These are phyloP conservation scores for Papiliotrema fonsecae DNA, from an alignment of 1,284 basidiomycete species.

Conservation along the genomic window DNA sequence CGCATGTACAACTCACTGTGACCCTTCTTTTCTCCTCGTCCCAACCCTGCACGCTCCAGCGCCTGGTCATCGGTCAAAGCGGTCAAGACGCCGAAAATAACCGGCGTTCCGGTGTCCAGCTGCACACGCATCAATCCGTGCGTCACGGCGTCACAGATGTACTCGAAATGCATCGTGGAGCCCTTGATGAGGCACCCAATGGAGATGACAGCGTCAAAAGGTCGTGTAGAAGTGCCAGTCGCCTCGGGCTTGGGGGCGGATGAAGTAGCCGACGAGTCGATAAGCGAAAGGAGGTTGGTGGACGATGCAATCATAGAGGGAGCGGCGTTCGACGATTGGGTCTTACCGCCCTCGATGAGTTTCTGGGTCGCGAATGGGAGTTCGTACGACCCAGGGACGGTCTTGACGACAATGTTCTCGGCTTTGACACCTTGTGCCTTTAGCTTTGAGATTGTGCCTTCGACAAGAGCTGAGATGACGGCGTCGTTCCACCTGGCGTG, in stretches of 20 bases:
- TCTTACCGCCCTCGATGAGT: conserved; percentile 46
- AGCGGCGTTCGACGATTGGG: conserved; percentile 39
- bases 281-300: conserved; percentile 60
- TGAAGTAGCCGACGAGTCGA: conserved; percentile 53
- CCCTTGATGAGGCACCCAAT: conserved; percentile 98
- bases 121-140: conserved; percentile 92
- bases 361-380: conserved; percentile 80
- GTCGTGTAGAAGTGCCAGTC: conserved; percentile 56
- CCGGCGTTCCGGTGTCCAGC: conserved; percentile 87
- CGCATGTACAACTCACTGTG: conserved; percentile 41
- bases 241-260: conserved; percentile 21
- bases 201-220: conserved; percentile 92
- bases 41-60: conserved; percentile 78
- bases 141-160: conserved; percentile 90
- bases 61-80: conserved; percentile 92
- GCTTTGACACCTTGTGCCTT: conserved; percentile 81
- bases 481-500: conserved; percentile 89
- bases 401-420: conserved; percentile 83
- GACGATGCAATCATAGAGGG: conserved; percentile 42
- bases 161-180: conserved; percentile 95
- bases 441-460: conserved; percentile 70
- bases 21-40: conserved; percentile 43
- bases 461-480: conserved; percentile 77
- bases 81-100: conserved; percentile 95
- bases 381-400: conserved; percentile 90